Conservation (phyloP, 345 rosid genomes). For the Iberis pinnata region DNA sequence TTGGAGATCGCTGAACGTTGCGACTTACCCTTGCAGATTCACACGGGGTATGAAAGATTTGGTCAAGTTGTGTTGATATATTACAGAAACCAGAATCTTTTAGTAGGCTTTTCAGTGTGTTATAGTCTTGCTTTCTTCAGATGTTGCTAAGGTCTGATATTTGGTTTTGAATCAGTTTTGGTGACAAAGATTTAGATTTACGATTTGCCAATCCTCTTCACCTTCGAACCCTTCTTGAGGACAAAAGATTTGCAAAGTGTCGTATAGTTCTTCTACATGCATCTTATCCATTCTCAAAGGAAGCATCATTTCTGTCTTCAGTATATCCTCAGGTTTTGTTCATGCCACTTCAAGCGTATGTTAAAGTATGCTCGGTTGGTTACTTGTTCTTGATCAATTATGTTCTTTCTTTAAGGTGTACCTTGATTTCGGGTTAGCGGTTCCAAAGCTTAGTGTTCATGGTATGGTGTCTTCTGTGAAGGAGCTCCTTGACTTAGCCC, state of each 20-base stretch:
- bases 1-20: constrained; percentile 52
- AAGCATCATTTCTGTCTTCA: constrained; percentile 84
- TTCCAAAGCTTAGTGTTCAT: constrained; percentile 82
- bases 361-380: background rate
- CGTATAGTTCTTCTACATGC: constrained; percentile 87
- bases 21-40: constrained; percentile 88
- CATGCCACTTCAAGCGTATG: background rate
- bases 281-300: constrained; percentile 89
- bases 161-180: constrained; percentile 45
- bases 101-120: too few relatives aligned
- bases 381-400: constrained; percentile 3
- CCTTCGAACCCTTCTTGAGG: constrained; percentile 68
- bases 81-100: too few relatives aligned
- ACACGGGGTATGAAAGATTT: constrained; percentile 65
- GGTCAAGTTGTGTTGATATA: too few relatives aligned
- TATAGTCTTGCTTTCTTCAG: too few relatives aligned
- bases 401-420: constrained; percentile 45
- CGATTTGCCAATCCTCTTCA: constrained; percentile 83
- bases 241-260: constrained; percentile 58
- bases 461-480: constrained; percentile 87
- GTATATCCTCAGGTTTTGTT: constrained; percentile 67
- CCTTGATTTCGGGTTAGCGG: constrained; percentile 92
- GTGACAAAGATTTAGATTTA: constrained; percentile 89
- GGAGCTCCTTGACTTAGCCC: constrained; percentile 86
- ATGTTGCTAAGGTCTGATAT: background rate